Percentiles rank a stretch among this genome's conserved stretches.
Evolutionary conservation across 495 filamentous ascomycete species (phyloP).

Genomic region (Penicillium goetzii): DNA sequence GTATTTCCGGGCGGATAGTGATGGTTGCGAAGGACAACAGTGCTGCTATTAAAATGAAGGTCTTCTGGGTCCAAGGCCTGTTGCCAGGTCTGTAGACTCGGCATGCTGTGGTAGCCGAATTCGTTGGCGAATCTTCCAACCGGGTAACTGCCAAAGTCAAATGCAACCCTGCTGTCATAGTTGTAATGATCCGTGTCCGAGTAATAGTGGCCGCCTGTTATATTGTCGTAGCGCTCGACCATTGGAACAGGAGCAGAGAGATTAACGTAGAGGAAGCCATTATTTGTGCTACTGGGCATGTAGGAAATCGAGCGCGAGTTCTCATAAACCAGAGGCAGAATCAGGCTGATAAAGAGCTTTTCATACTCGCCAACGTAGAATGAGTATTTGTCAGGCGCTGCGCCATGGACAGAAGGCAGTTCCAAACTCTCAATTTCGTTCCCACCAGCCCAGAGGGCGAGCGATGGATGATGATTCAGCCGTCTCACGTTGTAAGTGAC

Average conservation of each 20-base stretch:
- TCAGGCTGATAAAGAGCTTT: conserved; percentile 62
- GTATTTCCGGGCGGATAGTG: conserved; percentile 60
- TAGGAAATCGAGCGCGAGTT: conserved; percentile 70
- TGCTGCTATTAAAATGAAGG: conserved; percentile 63
- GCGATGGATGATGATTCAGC: conserved; percentile 67
- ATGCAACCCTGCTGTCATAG: conserved; percentile 59
- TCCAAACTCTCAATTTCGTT: conserved; percentile 67
- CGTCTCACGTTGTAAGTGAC: conserved; percentile 65
- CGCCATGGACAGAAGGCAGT: conserved; percentile 47
- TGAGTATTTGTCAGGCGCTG: conserved; percentile 49
- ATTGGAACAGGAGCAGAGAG: conserved; percentile 61
- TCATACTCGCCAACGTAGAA: conserved; percentile 62
- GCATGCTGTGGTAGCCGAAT: conserved; percentile 72
- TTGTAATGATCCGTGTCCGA: conserved; percentile 74
- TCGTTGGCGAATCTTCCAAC: conserved; percentile 69
- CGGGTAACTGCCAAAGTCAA: conserved; percentile 60
- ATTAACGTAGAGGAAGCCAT: conserved; percentile 63
- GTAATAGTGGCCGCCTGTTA: conserved; percentile 59
- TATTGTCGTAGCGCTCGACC: conserved; percentile 63
- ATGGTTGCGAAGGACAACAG: conserved; percentile 65
- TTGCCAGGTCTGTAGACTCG: conserved; percentile 63
- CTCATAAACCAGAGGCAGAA: conserved; percentile 64
- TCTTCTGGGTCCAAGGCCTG: conserved; percentile 56
- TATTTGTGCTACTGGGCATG: conserved; percentile 67
- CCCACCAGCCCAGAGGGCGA: conserved; percentile 70